Evolutionary conservation across 2,329 filamentous ascomycete species (phyloP), one percentile per base, ranked within the genome.

Genomic region (Leptographium wingfieldii): DNA sequence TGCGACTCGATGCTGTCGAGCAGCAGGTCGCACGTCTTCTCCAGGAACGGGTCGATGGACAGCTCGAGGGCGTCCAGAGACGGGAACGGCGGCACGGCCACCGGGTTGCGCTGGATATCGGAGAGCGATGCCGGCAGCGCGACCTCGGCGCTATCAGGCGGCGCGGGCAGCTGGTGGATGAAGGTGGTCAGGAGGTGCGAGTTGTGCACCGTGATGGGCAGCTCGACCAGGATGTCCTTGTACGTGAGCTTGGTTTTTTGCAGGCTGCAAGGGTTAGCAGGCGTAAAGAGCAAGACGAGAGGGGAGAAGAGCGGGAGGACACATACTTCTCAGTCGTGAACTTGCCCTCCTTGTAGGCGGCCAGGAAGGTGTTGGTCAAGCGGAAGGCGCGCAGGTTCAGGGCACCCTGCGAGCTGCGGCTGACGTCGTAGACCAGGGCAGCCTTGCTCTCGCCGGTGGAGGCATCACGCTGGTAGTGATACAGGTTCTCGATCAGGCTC

Each of bases 401-500:
- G 66, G 88, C 86, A 49, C 94, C 94, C 76, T 96, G 92, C 11
- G 91, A 90, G 73, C 91, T 96, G 73, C 92, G 85, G 82, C 90
- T 95, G 67, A 95, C 89, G 71, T 99, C 94, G 76, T 97, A 92
- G 46, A 99, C 90, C 60, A 99, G 80, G 55, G 90, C 90, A 53
- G 96, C 84, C 7, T 89, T 91, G 73, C 83, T 81, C 75, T 94
- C 90, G 73, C 96, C 95, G 73, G 82, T 80, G 75, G 95, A 90
- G 73, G 95, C 96, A 68, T 95, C 90, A 74, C 90, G 94, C 80
- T 99, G 94, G 80, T 96, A 97, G 78, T 92, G 88, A 76, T 85
- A 91, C 75, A 96, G 92, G 79, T 97, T 99, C 82, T 99, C 94
- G 74, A 99, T 89, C 71, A 96, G 92, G 79, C 87, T 89, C 71